Conservation (phyloP, 176 grass and related monocot species). For the Juncus inflexus region DNA sequence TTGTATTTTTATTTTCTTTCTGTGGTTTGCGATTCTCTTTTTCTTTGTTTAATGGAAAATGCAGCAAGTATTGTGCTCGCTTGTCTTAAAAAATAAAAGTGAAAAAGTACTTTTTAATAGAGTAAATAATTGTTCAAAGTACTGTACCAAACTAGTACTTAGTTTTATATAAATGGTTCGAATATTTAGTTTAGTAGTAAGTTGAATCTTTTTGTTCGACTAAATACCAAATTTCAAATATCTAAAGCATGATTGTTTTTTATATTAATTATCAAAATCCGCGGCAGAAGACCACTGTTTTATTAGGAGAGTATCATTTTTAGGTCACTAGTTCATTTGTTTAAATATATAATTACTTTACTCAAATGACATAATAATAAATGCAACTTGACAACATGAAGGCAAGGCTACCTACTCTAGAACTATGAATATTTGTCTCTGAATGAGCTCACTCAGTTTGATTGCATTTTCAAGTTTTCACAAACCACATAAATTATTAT, state of each 20-base stretch:
- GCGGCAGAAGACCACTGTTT: slow-evolving; percentile 3
- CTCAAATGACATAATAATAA: too few relatives aligned
- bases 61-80: too few relatives aligned
- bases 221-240: slow-evolving; percentile 9
- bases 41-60: too few relatives aligned
- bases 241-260: neutral
- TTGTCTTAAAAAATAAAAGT: too few relatives aligned
- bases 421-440: neutral
- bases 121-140: too few relatives aligned
- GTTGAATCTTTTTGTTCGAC: slow-evolving; percentile 5
- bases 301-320: neutral
- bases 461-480: slow-evolving; percentile 13
- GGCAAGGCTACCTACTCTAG: neutral
- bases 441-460: slow-evolving; percentile 8
- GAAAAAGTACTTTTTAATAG: too few relatives aligned
- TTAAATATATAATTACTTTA: too few relatives aligned
- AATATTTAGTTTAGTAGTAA: neutral
- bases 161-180: neutral
- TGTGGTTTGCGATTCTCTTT: too few relatives aligned
- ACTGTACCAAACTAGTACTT: neutral
- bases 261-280: neutral
- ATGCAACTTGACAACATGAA: too few relatives aligned
- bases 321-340: neutral
- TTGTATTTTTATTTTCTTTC: too few relatives aligned
- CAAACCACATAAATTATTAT: slow-evolving; percentile 8